These are phyloP conservation scores for Aeschynomene evenia DNA, from an alignment of 306 rosid genomes.

Conservation along the genomic window DNA sequence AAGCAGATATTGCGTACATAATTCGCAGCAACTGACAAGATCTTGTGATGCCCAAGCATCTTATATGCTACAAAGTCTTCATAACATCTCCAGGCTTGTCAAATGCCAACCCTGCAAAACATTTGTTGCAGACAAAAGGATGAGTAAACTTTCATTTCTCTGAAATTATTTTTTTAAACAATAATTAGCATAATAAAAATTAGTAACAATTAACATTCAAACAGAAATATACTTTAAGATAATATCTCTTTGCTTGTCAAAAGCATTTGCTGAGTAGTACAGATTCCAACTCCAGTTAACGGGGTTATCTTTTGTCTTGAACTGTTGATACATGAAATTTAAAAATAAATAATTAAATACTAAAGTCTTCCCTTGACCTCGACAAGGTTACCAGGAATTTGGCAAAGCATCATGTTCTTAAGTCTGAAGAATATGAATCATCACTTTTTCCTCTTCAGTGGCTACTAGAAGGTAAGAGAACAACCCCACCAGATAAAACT, in stretches of 20 bases:
- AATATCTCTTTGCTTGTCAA: too few species aligned
- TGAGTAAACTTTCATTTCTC: neutral
- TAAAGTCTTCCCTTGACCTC: neutral
- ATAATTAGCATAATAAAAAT: neutral
- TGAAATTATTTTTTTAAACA: neutral
- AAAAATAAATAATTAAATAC: neutral
- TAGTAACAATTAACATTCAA: neutral
- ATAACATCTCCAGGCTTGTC: conserved; percentile 26
- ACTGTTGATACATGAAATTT: neutral
- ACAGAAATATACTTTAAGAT: neutral
- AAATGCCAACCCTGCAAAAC: conserved; percentile 38
- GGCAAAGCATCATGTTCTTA: neutral
- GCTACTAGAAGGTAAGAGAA: neutral
- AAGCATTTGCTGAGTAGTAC: neutral
- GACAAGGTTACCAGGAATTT: neutral
- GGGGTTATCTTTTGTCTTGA: neutral
- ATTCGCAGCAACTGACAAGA: conserved; percentile 34
- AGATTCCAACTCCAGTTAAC: neutral
- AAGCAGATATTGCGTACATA: conserved; percentile 45
- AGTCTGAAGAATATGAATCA: neutral
- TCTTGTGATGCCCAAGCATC: conserved; percentile 34
- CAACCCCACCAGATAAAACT: neutral
- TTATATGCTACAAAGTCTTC: conserved; percentile 38
- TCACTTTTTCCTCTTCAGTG: neutral
- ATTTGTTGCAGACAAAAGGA: neutral